Base-by-base conservation (phyloP, 441 rosid species). In the Croton setiger region DNA sequence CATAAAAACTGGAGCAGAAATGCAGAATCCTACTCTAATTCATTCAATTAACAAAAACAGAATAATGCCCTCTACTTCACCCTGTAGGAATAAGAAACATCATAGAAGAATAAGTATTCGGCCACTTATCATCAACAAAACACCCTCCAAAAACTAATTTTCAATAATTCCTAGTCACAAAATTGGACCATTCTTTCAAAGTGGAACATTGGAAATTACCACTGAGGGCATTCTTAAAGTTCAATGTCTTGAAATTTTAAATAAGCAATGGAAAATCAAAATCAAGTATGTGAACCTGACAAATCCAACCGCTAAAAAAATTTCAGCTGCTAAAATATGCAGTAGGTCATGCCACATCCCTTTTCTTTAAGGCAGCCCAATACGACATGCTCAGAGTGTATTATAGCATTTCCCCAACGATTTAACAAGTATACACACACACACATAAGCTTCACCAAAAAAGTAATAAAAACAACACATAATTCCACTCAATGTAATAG, bases 1-100 rank as follows among this genome's bases (percentile, higher is more conserved):
- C 73, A 72, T 47, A 79, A 60, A 71, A 57, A 51, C 73, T 67
- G 79, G 71, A 76, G 76, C 70, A 74, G 69, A 55, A 53, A 47
- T 6, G 76, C 70, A 74, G 69, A 55, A 53, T 48, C 7, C 45
- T 54, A 27, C 62, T 18, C 53, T 62, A 27, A 62, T 69, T 20
- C 74, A 52, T 62, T 53, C 33, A 54, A 15, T 54, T 63, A 43
- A 39, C 18, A 44, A 52, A 54, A 23, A 31, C 7, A 15, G 23
- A 62, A 60, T 4, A 6, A 52, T 53, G 7, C 33, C 39, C 43
- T 31, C 33, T 13, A 15, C 51, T 27, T 18, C 68, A 70, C 33
- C 73, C 74, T 63, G 68, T 39, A 71, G 18, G 33, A 55, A 31
- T 47, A 3, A 44, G 8, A 54, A 63, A 49, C 10, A 63, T 18